phyloP scores from a whole-genome alignment of 495 filamentous ascomycete species.

The Penicillium bovifimosum region DNA sequence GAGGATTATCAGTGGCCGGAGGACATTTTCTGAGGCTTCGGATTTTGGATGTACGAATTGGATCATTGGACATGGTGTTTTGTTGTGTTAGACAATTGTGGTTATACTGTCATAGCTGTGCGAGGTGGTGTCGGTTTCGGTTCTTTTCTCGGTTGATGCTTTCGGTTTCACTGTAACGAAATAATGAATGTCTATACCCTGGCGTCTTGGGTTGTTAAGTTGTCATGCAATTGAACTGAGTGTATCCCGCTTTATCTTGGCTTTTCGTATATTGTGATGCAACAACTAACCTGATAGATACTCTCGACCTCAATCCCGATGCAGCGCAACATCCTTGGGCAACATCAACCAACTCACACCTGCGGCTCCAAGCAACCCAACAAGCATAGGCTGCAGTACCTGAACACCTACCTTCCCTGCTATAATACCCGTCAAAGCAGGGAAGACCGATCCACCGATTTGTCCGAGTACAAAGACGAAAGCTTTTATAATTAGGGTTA shows the following conservation, averaged over 20 bases:
- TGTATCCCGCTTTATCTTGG: no score
- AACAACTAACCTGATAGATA: no score
- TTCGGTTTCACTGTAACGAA: constrained; percentile 11
- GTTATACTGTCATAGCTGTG: background rate
- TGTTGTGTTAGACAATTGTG: background rate
- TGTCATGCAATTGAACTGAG: background rate
- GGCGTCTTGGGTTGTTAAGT: constrained; percentile 6
- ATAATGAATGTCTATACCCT: constrained; percentile 20
- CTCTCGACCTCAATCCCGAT: constrained; percentile 5
- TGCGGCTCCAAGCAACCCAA: constrained; percentile 25
- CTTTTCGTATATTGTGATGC: no score
- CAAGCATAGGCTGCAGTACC: constrained; percentile 28
- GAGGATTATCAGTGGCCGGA: constrained; percentile 43
- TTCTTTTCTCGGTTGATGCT: background rate
- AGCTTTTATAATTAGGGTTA: background rate
- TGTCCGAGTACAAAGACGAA: constrained; percentile 30
- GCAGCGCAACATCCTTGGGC: constrained; percentile 28
- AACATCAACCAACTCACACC: constrained; percentile 31
- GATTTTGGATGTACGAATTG: background rate
- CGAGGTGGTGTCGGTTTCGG: background rate
- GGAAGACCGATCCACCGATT: constrained; percentile 25
- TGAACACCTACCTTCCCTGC: constrained; percentile 22
- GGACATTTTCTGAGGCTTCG: constrained; percentile 39
- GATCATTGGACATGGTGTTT: background rate
- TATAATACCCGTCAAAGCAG: constrained; percentile 26